Conservation (phyloP, 441 rosid species). For the Metrosideros polymorpha region DNA sequence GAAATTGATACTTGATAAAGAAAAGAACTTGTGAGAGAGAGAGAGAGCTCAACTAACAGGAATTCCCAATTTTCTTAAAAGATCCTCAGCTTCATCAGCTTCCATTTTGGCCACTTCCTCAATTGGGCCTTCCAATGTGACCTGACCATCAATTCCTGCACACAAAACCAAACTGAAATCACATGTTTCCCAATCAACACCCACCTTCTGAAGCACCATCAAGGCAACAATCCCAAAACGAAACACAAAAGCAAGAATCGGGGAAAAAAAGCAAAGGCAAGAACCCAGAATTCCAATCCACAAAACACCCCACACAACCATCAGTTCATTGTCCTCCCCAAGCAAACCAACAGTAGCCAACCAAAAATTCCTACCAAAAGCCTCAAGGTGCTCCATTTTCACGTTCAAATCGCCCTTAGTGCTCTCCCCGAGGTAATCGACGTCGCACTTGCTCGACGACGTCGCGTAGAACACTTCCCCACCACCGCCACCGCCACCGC, state of each 20-base stretch:
- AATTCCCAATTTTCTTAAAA: conserved; percentile 68
- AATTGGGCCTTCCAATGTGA: conserved; percentile 77
- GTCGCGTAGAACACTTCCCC: conserved; percentile 66
- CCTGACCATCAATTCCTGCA: conserved; percentile 52
- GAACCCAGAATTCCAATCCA: neutral
- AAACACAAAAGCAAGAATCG: neutral
- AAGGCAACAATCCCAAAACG: neutral
- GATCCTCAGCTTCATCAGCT: conserved; percentile 64
- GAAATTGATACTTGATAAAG: neutral
- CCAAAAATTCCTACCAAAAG: conserved; percentile 21
- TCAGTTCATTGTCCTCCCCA: neutral
- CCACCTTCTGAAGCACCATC: neutral
- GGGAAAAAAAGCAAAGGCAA: neutral
- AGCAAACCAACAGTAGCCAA: conserved; percentile 6
- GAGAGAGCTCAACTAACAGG: conserved; percentile 26
- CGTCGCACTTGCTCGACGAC: conserved; percentile 44
- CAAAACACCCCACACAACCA: neutral
- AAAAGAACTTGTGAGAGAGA: neutral
- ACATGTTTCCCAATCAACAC: neutral
- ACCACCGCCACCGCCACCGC: conserved; percentile 4
- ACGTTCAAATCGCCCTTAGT: conserved; percentile 94
- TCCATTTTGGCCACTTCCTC: conserved; percentile 79
- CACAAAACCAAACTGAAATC: neutral
- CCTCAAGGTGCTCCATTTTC: conserved; percentile 50
- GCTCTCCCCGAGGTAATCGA: conserved; percentile 94